Evolutionary conservation across 2,329 filamentous ascomycete genomes (phyloP).

Genomic region (Alternaria brassicicola): DNA sequence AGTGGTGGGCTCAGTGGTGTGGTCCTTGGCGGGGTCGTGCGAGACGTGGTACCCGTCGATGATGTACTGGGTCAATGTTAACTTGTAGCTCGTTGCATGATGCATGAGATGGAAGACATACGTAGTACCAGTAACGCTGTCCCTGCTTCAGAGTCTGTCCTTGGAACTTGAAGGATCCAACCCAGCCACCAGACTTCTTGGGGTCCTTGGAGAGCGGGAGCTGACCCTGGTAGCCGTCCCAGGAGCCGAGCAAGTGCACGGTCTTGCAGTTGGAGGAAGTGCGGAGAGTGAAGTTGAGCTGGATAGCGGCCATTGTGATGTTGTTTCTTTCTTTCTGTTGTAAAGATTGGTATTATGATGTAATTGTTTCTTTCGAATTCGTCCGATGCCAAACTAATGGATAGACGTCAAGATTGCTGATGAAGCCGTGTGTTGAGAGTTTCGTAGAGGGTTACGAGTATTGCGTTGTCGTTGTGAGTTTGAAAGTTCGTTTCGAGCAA

Average conservation of each 20-base stretch:
- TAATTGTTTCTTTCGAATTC: slow-evolving; percentile 32
- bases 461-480: slow-evolving; percentile 33
- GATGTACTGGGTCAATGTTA: slow-evolving; percentile 68
- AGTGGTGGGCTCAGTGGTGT: slow-evolving; percentile 92
- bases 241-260: slow-evolving; percentile 95
- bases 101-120: slow-evolving; percentile 40
- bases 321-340: slow-evolving; percentile 32
- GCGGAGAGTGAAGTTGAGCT: slow-evolving; percentile 94
- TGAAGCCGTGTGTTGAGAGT: slow-evolving; percentile 36
- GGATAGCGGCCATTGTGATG: slow-evolving; percentile 78
- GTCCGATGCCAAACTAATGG: slow-evolving; percentile 48
- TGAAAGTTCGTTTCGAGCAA: slow-evolving; percentile 52
- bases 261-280: slow-evolving; percentile 97
- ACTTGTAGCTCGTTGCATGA: slow-evolving; percentile 21
- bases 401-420: slow-evolving; percentile 46
- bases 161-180: slow-evolving; percentile 96
- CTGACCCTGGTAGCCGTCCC: slow-evolving; percentile 96
- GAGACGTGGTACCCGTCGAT: slow-evolving; percentile 98
- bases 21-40: slow-evolving; percentile 89
- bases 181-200: slow-evolving; percentile 89
- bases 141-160: slow-evolving; percentile 83
- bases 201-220: slow-evolving; percentile 92
- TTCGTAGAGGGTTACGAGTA: slow-evolving; percentile 39
- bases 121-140: slow-evolving; percentile 99
- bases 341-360: slow-evolving; percentile 32